Percentiles rank a stretch among this genome's conserved stretches.
phyloP scores from a whole-genome alignment of 768 basidiomycete genomes.

The Harrya chromipes region DNA sequence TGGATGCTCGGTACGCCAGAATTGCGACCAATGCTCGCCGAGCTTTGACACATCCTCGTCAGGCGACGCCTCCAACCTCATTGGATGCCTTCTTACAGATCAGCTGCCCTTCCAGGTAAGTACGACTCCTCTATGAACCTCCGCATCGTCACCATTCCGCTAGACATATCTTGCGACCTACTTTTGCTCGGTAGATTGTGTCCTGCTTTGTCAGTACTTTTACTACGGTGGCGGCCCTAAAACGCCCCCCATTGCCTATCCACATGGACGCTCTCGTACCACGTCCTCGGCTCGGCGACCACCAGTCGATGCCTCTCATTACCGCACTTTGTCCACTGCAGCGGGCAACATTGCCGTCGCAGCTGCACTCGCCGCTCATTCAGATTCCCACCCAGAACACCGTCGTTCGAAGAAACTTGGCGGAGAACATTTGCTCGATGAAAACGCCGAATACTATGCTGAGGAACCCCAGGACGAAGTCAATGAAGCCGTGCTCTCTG shows the following conservation, averaged over 20 bases:
- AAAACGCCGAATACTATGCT: constrained; percentile 11
- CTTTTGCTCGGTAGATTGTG: constrained; percentile 80
- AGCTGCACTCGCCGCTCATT: constrained; percentile 64
- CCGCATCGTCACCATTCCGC: constrained; percentile 5
- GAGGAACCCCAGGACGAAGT: constrained; percentile 38
- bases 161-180: constrained; percentile 91
- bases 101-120: constrained; percentile 94
- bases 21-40: constrained; percentile 5
- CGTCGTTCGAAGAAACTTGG: constrained; percentile 29
- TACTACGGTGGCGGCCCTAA: constrained; percentile 56
- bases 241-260: constrained; percentile 34
- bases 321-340: constrained; percentile 64
- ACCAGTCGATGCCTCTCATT: constrained; percentile 58
- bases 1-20: constrained; percentile 81
- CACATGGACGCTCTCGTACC: constrained; percentile 42
- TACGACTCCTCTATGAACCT: not conserved
- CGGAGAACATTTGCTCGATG: constrained; percentile 24
- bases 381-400: constrained; percentile 44
- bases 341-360: constrained; percentile 72
- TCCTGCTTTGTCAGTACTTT: constrained; percentile 74
- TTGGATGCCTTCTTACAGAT: constrained; percentile 88
- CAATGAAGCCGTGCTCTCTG: constrained; percentile 51
- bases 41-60: constrained; percentile 11
- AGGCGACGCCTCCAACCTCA: constrained; percentile 92
- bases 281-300: constrained; percentile 43